phyloP scores from a whole-genome alignment of 192 early-diverging fungal genomes.

The Oehlia diaphana region DNA sequence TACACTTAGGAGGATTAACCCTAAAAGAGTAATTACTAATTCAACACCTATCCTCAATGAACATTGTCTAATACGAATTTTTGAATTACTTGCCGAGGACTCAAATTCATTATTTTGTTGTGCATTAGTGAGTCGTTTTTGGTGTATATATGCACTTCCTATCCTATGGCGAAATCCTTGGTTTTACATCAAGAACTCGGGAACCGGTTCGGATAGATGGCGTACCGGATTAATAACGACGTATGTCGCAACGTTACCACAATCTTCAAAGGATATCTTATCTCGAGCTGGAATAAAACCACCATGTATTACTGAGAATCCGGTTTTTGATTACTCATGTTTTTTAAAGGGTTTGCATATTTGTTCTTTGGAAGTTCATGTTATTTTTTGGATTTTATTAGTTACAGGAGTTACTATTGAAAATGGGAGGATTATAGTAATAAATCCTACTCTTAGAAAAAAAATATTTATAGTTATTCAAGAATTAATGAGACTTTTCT shows the following conservation, averaged over 20 bases:
- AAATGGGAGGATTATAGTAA: background rate
- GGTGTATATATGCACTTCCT: background rate
- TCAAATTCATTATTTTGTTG: background rate
- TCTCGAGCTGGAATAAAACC: background rate
- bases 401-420: background rate
- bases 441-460: background rate
- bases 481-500: background rate
- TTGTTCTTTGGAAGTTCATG: background rate
- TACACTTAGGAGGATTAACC: background rate
- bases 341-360: background rate
- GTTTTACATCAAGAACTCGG: background rate
- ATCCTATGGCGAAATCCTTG: background rate
- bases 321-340: background rate
- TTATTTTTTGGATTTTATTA: background rate
- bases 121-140: background rate
- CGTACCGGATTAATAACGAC: background rate
- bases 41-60: background rate
- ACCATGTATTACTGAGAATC: too few species aligned
- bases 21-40: background rate
- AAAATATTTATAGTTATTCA: background rate
- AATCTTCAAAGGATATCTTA: background rate
- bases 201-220: background rate
- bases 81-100: background rate
- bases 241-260: background rate
- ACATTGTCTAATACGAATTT: background rate